A percentile compares a stretch with the other conserved stretches of the same genome.
Evolutionary conservation across 106 monocot genomes (phyloP).

Genomic region (Agapanthus africanus): DNA sequence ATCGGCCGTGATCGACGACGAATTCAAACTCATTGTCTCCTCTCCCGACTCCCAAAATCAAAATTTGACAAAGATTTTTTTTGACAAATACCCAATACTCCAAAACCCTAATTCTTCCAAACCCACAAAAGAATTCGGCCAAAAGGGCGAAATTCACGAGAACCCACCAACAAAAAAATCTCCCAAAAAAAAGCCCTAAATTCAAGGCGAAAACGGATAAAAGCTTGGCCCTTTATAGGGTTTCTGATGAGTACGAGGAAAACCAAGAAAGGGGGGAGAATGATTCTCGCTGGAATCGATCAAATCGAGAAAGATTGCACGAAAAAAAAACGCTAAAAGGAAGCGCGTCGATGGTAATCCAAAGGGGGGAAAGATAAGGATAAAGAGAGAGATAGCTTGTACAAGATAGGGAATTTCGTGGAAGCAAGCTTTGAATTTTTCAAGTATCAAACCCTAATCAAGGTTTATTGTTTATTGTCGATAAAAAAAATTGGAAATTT

Average conservation of each 20-base stretch:
- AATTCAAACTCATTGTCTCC: conserved; percentile 65
- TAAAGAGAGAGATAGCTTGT: conserved; percentile 2
- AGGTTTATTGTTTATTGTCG: too few species aligned
- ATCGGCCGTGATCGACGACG: conserved; percentile 29
- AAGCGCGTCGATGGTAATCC: background rate
- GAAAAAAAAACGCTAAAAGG: background rate
- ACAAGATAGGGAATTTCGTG: background rate
- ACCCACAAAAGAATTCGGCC: background rate
- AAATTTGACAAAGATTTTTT: background rate
- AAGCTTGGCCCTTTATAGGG: background rate
- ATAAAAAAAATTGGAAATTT: too few species aligned
- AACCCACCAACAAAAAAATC: background rate
- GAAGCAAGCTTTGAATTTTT: conserved; percentile 1
- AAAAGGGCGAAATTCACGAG: background rate
- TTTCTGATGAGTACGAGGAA: background rate
- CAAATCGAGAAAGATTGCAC: background rate
- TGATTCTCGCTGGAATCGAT: background rate
- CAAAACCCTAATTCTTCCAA: conserved; percentile 12
- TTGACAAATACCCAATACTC: background rate
- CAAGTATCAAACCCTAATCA: too few species aligned
- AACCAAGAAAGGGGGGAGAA: conserved; percentile 5
- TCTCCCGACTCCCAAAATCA: conserved; percentile 1
- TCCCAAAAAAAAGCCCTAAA: background rate
- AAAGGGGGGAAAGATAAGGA: background rate
- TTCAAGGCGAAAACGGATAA: background rate